Evolutionary conservation across 306 rosid genomes (phyloP), one percentile per base, ranked within the genome.

Genomic region (Oemleria cerasiformis): DNA sequence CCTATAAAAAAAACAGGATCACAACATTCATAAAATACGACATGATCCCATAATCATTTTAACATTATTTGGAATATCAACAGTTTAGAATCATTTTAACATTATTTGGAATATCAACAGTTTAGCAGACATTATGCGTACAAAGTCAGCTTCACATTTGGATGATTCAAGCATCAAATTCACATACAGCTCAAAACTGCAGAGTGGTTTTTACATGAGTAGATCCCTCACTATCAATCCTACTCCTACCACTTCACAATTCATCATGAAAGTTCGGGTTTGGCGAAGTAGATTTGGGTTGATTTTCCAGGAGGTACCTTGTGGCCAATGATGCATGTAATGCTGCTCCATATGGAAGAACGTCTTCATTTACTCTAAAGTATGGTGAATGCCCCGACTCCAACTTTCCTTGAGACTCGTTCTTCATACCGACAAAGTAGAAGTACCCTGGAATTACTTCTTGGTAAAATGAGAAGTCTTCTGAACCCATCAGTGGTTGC

Each of bases 331-430:
- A 69, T 20, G 84, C 88, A 54, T 85, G 84, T 21, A 82, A 58
- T 17, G 86, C 86, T 9, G 88, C 88, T 47, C 86, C 86, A 45
- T 82, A 82, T 8, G 86, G 84, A 57, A 85, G 84, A 7, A 58
- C 82, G 3, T 82, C 86, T 66, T 85, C 88, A 10, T 81, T 82
- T 50, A 85, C 70, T 64, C 25, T 61, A 48, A 23, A 85, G 55
- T 41, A 41, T 5, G 82, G 82, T 19, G 88, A 81, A 65, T 85
- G 88, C 40, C 38, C 73, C 5, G 70, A 8, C 73, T 40, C 73
- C 2, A 73, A 67, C 51, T 39, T 3, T 54, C 84, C 84, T 7
- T 65, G 56, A 39, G 71, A 54, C 42, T 82, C 81, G 10, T 79
- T 66, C 67, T 14, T 54, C 88, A 85, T 85, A 15, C 86, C 88